Percentiles rank a stretch among this genome's conserved stretches.
phyloP scores from a whole-genome alignment of 495 filamentous ascomycete genomes.

The Thozetella sp. region DNA sequence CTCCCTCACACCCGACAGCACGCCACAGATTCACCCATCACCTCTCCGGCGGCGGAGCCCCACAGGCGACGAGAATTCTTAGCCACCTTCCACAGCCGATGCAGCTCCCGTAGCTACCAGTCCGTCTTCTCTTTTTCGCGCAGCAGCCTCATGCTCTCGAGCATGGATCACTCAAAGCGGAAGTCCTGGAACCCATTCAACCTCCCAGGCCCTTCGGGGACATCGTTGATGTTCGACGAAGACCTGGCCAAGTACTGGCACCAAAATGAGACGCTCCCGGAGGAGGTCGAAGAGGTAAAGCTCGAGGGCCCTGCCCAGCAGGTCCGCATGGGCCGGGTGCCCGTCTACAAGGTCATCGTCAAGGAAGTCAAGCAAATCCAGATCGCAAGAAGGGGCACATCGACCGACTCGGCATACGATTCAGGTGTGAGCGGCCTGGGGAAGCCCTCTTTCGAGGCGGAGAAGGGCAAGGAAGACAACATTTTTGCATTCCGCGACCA shows the following conservation, averaged over 20 bases:
- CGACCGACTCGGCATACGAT: not conserved
- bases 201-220: constrained; percentile 12
- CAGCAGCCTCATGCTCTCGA: not conserved
- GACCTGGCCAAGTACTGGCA: not conserved
- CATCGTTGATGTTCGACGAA: constrained; percentile 10
- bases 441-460: not conserved
- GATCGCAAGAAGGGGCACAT: not conserved
- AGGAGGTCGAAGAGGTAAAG: not conserved
- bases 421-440: not conserved
- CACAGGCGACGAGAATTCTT: too few relatives aligned
- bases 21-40: not conserved
- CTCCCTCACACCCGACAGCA: not conserved
- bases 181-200: constrained; percentile 19
- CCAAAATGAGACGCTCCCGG: not conserved
- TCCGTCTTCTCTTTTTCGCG: not conserved
- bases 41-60: too few relatives aligned
- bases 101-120: not conserved
- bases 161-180: constrained; percentile 5
- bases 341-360: not conserved
- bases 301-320: not conserved
- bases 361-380: not conserved
- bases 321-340: not conserved
- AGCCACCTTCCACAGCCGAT: not conserved
- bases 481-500: not conserved
- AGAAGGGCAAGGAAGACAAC: not conserved